These are phyloP conservation scores for Curvularia verruculosa DNA, from an alignment of 2,329 filamentous ascomycete species.

Conservation along the genomic window DNA sequence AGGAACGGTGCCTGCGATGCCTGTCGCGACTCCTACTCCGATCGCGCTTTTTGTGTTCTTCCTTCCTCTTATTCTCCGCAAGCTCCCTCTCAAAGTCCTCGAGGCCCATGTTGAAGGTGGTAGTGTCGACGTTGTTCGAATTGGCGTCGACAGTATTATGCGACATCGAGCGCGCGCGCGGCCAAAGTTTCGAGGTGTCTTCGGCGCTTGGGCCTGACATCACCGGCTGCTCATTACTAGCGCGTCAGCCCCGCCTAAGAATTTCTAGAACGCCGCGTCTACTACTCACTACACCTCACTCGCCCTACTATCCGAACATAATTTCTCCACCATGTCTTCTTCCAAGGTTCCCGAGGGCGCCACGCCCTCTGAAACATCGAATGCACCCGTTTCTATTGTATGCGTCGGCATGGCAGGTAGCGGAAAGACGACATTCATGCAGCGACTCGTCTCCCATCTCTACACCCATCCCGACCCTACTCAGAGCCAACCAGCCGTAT, in stretches of 20 bases:
- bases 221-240: slow-evolving; percentile 23
- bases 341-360: slow-evolving; percentile 27
- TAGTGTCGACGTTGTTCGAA: neutral
- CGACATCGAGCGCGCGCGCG: slow-evolving; percentile 13
- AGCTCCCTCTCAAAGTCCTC: slow-evolving; percentile 81
- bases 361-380: slow-evolving; percentile 16
- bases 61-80: slow-evolving; percentile 66
- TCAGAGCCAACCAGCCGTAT: slow-evolving; percentile 34
- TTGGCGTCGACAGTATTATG: neutral
- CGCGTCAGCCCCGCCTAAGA: slow-evolving; percentile 42
- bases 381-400: slow-evolving; percentile 75
- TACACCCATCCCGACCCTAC: slow-evolving; percentile 71
- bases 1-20: slow-evolving; percentile 52
- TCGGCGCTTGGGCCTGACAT: slow-evolving; percentile 35
- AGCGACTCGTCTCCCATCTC: slow-evolving; percentile 92
- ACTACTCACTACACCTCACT: neutral
- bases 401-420: slow-evolving; percentile 98
- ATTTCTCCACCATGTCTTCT: slow-evolving; percentile 51
- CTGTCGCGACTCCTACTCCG: slow-evolving; percentile 52
- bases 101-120: slow-evolving; percentile 59
- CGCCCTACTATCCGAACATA: neutral
- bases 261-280: slow-evolving; percentile 30
- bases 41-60: slow-evolving; percentile 55
- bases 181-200: slow-evolving; percentile 19
- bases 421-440: slow-evolving; percentile 99